These are phyloP conservation scores for Aspergillus costaricaensis DNA, from an alignment of 2,329 filamentous ascomycete genomes.

Conservation along the genomic window DNA sequence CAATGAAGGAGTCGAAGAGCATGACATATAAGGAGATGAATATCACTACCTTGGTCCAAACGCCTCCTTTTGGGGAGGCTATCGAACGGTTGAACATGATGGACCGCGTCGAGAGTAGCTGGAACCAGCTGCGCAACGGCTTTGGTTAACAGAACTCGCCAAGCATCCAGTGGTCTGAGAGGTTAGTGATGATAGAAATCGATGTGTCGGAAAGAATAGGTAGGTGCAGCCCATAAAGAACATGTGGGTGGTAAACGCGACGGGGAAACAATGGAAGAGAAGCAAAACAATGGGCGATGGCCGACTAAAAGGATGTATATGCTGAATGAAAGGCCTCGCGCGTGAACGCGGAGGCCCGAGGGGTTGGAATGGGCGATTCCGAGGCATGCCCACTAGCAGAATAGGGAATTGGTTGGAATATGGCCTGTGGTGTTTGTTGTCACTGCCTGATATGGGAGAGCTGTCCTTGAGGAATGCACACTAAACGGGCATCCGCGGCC, in stretches of 20 bases:
- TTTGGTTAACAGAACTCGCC: background rate
- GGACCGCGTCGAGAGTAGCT: background rate
- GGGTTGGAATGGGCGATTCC: slow-evolving; percentile 23
- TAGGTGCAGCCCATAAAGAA: background rate
- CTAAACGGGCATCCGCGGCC: background rate
- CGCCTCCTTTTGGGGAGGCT: slow-evolving; percentile 28
- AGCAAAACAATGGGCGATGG: background rate
- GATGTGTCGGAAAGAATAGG: background rate
- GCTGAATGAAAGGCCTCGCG: slow-evolving; percentile 15
- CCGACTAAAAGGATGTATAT: slow-evolving; percentile 14
- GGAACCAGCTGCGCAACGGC: slow-evolving; percentile 11
- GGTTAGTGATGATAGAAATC: background rate
- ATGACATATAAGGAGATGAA: slow-evolving; percentile 39
- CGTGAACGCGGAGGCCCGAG: slow-evolving; percentile 22
- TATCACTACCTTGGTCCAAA: slow-evolving; percentile 40
- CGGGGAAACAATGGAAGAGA: slow-evolving; percentile 9
- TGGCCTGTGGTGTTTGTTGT: background rate
- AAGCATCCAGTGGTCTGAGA: slow-evolving; percentile 2
- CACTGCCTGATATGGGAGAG: background rate
- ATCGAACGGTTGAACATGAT: slow-evolving; percentile 16
- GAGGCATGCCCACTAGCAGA: slow-evolving; percentile 11
- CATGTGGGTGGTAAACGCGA: background rate
- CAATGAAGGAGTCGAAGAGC: slow-evolving; percentile 37
- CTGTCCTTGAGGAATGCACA: slow-evolving; percentile 6
- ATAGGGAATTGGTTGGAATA: background rate